phyloP scores from a whole-genome alignment of 306 rosid species.

The Sesbania bispinosa region DNA sequence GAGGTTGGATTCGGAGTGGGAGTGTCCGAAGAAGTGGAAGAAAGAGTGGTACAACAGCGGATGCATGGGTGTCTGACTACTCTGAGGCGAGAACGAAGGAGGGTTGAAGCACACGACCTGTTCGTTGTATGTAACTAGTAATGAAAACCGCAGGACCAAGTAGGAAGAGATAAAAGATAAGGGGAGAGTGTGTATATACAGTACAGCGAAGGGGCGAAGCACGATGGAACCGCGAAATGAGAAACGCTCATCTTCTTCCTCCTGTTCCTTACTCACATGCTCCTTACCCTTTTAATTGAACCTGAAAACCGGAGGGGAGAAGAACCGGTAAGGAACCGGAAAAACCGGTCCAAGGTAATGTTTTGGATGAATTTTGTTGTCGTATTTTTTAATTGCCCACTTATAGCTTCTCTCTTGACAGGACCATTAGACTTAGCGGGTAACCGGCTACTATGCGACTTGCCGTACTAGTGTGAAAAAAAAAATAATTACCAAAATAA shows the following conservation, averaged over 20 bases:
- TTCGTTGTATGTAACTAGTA: background rate
- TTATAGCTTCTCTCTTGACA: too few species aligned
- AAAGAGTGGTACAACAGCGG: constrained; percentile 45
- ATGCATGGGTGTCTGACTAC: constrained; percentile 22
- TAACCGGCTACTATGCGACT: too few species aligned
- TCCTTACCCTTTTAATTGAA: background rate
- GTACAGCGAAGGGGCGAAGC: constrained; percentile 26
- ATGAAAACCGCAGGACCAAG: background rate
- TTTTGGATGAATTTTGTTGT: too few species aligned
- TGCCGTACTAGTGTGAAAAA: too few species aligned
- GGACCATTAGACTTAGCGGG: too few species aligned
- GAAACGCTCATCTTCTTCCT: constrained; percentile 17
- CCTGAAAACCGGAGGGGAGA: too few species aligned
- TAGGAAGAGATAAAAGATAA: background rate
- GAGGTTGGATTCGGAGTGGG: constrained; percentile 38
- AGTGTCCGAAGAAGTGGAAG: constrained; percentile 38
- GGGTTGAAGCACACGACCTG: constrained; percentile 45
- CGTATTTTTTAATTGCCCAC: too few species aligned
- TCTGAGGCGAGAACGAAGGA: constrained; percentile 30
- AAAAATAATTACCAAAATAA: too few species aligned
- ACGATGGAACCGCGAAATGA: constrained; percentile 21
- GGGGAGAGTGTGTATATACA: too few species aligned
- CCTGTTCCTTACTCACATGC: background rate
- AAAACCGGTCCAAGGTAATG: too few species aligned
- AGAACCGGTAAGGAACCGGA: too few species aligned